A percentile compares a stretch with the other conserved stretches of the same genome.
Evolutionary conservation across 2,329 filamentous ascomycete species (phyloP).

Genomic region (Venturiaceae sp.): DNA sequence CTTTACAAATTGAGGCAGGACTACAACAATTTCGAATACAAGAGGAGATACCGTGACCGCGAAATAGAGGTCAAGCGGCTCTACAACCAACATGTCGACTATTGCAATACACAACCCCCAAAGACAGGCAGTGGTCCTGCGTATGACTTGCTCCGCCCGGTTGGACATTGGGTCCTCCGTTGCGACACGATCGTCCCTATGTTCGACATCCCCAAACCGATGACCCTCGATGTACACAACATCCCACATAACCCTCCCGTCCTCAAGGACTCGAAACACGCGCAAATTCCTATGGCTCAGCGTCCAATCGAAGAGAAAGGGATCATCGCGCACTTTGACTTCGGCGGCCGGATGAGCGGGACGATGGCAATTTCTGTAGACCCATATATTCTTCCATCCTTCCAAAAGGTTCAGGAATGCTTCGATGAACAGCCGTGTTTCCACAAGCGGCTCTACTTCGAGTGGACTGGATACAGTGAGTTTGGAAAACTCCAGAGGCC

Average conservation of each 20-base stretch:
- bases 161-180: not conserved
- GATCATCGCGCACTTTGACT: not conserved
- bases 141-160: not conserved
- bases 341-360: not conserved
- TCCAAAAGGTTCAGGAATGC: not conserved
- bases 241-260: not conserved
- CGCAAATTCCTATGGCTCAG: not conserved
- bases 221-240: not conserved
- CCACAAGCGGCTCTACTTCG: not conserved
- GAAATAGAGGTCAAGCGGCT: not conserved
- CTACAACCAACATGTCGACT: not conserved
- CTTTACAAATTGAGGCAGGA: not conserved
- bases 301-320: not conserved
- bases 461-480: not conserved
- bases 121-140: not conserved
- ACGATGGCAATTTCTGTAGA: not conserved
- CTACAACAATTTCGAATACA: not conserved
- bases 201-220: not conserved
- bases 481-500: not conserved
- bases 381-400: not conserved
- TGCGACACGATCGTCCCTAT: not conserved
- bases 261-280: not conserved
- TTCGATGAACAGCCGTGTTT: not conserved
- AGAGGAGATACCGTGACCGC: not conserved
- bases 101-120: not conserved